phyloP scores from a whole-genome alignment of 1,139 yeast species.

The Schwanniomyces etchellsii region DNA sequence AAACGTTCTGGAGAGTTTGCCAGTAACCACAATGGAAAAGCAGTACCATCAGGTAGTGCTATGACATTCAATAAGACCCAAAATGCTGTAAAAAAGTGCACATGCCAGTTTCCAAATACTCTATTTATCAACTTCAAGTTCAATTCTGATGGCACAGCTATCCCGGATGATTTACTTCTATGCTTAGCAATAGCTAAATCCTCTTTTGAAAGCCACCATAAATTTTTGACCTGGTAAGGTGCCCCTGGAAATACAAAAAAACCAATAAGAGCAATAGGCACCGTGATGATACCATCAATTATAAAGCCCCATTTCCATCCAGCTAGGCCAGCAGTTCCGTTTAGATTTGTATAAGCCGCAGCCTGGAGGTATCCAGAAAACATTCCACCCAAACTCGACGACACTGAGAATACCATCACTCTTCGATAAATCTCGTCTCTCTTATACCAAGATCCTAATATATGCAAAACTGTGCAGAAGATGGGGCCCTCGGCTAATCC shows the following conservation, averaged over 20 bases:
- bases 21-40: constrained; percentile 1
- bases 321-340: constrained; percentile 8
- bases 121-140: constrained; percentile 28
- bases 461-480: constrained; percentile 17
- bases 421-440: constrained; percentile 38
- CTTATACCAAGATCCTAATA: constrained; percentile 21
- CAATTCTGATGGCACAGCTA: constrained; percentile 19
- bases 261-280: constrained; percentile 14
- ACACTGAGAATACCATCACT: constrained; percentile 4
- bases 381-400: constrained; percentile 17
- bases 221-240: constrained; percentile 10
- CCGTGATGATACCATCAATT: constrained; percentile 14
- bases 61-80: background rate
- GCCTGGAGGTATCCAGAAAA: constrained; percentile 16
- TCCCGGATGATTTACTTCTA: constrained; percentile 18
- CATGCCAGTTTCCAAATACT: constrained; percentile 23
- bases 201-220: constrained; percentile 15
- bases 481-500: constrained; percentile 25
- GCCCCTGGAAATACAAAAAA: constrained; percentile 19
- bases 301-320: constrained; percentile 12
- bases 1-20: constrained; percentile 11
- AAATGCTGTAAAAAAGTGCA: background rate
- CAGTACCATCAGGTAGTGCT: background rate
- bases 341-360: constrained; percentile 8
- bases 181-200: constrained; percentile 14